Evolutionary conservation across 192 early-diverging fungal genomes (phyloP).

Genomic region (Funneliformis mosseae): DNA sequence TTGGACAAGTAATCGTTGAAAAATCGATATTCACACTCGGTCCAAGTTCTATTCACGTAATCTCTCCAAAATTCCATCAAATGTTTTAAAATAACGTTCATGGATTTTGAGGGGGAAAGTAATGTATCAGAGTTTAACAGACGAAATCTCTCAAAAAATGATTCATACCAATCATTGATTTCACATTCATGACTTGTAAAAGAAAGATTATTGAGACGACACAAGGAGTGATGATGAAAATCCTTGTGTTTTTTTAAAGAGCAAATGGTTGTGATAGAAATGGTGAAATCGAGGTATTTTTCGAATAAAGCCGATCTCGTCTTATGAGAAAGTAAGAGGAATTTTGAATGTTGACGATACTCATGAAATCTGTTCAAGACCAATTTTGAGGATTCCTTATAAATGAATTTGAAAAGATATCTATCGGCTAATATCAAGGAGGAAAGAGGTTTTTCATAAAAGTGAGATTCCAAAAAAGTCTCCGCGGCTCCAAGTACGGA

Average conservation of each 20-base stretch:
- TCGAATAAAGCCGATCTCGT: not conserved
- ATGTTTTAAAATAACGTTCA: not conserved
- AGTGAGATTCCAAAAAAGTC: not conserved
- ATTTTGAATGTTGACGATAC: not conserved
- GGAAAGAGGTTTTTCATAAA: not conserved
- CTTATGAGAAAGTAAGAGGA: not conserved
- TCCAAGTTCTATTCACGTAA: not conserved
- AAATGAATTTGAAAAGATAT: not conserved
- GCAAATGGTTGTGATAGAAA: not conserved
- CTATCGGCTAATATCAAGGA: not conserved
- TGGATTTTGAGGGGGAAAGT: not conserved
- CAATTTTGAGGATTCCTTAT: constrained; percentile 23
- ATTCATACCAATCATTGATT: not conserved
- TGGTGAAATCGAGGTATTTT: not conserved
- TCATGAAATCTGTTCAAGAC: not conserved
- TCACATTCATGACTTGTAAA: not conserved
- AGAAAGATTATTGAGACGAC: not conserved
- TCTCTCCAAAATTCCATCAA: not conserved
- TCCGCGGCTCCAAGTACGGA: not conserved
- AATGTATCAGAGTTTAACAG: not conserved
- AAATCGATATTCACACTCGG: not conserved
- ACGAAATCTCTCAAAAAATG: not conserved
- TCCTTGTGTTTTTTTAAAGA: not conserved
- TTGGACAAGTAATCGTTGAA: not conserved
- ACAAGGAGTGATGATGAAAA: not conserved